Base-by-base conservation (phyloP, 257 asterid genomes). In the Nicotiana noctiflora region DNA sequence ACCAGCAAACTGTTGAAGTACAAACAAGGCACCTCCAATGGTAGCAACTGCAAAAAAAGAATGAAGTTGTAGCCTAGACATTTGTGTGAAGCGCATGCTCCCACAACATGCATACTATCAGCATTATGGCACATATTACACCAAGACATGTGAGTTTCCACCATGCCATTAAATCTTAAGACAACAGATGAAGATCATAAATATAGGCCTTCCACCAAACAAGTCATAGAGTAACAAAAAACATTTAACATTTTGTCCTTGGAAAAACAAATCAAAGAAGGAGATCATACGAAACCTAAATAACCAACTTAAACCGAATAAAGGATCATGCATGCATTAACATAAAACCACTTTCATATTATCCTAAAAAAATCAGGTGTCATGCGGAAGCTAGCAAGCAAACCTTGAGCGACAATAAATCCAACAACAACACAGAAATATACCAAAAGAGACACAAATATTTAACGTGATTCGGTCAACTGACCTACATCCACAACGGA, bases 1-100 rank as follows among this genome's bases (percentile, higher is more conserved):
- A 40, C 97, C 97, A 62, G 98, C 91, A 78, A 94, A 88, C 76
- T 94, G 98, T 83, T 92, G 98, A 81, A 94, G 90, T 46, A 90
- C 85, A 77, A 92, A 94, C 76, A 94, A 96, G 68, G 92, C 70
- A 75, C 97, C 98, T 85, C 98, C 98, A 79, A 89, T 87, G 68
- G 87, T 81, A 49, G 98, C 97, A 87, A 89, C 97, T 94, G 93
- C 88, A 91, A 40, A 68, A 53, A 78, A 79, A 84, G 70, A 23
- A 77, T 19, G 70, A 62, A 78, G 19, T 77, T 62, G 78, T 46
- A 77, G 59, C 72, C 57, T 59, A 59, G 56, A 21, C 40, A 60
- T 12, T 74, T 60, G 51, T 21, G 29, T 57, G 40, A 51, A 51
- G 18, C 8, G 60, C 37, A 72, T 46, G 77, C 77, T 46, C 12